phyloP scores from a whole-genome alignment of 257 asterid species.

The Knoxia roxburghii region DNA sequence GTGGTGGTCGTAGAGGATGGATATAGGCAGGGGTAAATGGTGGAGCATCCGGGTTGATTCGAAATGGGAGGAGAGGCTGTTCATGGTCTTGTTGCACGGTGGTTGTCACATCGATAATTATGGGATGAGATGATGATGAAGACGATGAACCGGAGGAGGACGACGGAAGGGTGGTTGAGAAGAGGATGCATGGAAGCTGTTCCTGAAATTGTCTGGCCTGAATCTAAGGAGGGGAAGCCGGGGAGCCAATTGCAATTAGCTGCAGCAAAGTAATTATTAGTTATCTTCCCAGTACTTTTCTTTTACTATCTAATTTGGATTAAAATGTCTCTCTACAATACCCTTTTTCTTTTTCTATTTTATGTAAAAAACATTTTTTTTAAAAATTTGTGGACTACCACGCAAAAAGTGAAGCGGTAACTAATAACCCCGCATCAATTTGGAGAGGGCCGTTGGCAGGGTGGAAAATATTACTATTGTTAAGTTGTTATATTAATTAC shows the following conservation, averaged over 20 bases:
- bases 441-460: too few relatives aligned
- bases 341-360: too few relatives aligned
- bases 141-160: conserved; percentile 1
- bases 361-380: too few relatives aligned
- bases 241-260: conserved; percentile 18
- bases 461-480: too few relatives aligned
- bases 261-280: too few relatives aligned
- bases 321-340: too few relatives aligned
- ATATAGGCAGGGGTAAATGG: conserved; percentile 38
- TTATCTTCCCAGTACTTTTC: too few relatives aligned
- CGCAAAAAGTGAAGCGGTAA: too few relatives aligned
- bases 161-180: background rate
- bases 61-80: conserved; percentile 15
- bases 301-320: too few relatives aligned
- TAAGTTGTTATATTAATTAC: too few relatives aligned
- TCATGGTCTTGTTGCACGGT: conserved; percentile 16
- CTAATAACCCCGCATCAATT: too few relatives aligned
- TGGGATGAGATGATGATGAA: background rate
- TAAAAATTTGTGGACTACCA: too few relatives aligned
- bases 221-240: conserved; percentile 27
- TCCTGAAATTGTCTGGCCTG: background rate
- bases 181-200: background rate
- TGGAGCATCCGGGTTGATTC: conserved; percentile 28
- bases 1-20: conserved; percentile 35
- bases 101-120: background rate